Evolutionary conservation across 2,329 filamentous ascomycete species (phyloP).

Genomic region (Talaromyces sp.): DNA sequence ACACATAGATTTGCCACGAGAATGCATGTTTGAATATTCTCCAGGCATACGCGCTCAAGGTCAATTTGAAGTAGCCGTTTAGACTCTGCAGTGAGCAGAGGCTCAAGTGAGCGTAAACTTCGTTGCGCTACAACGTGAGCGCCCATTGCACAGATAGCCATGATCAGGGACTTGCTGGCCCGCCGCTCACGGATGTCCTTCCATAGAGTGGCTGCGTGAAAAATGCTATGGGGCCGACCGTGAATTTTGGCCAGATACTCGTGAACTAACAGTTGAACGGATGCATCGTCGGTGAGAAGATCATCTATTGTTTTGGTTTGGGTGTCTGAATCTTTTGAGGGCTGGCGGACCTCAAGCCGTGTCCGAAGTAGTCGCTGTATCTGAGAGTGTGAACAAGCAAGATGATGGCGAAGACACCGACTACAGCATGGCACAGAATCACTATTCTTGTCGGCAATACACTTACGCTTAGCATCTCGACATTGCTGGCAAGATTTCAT

Average conservation of each 20-base stretch:
- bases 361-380: neutral
- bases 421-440: neutral
- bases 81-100: conserved; percentile 17
- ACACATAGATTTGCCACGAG: conserved; percentile 28
- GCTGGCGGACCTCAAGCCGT: neutral
- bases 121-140: neutral
- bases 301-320: neutral
- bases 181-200: neutral
- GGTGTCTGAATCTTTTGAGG: neutral
- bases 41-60: conserved; percentile 24
- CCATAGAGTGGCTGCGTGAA: neutral
- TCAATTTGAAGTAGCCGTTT: conserved; percentile 45
- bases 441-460: neutral
- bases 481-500: neutral
- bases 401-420: neutral
- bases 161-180: neutral
- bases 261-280: neutral
- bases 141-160: neutral
- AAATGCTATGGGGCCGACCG: neutral
- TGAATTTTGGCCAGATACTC: neutral
- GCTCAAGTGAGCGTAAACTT: neutral
- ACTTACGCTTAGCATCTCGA: neutral
- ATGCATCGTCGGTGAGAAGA: neutral
- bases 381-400: neutral
- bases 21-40: conserved; percentile 35